A percentile compares a stretch with the other conserved stretches of the same genome.
These are phyloP conservation scores for Cryptococcus depauperatus DNA, from an alignment of 1,284 basidiomycete species.

Conservation along the genomic window DNA sequence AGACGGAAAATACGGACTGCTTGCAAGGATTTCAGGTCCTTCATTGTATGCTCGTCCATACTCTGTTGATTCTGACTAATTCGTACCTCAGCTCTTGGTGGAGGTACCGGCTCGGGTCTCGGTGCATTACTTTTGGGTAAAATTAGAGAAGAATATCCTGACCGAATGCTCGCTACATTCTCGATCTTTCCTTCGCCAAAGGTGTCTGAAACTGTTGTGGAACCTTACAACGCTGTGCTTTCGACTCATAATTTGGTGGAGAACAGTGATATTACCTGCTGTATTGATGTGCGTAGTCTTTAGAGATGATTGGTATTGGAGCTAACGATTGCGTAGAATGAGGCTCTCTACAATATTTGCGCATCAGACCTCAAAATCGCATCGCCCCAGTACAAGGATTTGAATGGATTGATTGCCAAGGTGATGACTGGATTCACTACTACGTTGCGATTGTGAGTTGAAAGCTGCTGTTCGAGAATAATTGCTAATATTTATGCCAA, in stretches of 20 bases:
- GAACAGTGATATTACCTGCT: slow-evolving; percentile 80
- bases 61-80: background rate
- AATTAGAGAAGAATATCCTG: slow-evolving; percentile 83
- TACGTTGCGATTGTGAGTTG: slow-evolving; percentile 34
- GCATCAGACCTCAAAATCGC: slow-evolving; percentile 65
- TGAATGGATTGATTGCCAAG: slow-evolving; percentile 61
- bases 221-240: slow-evolving; percentile 80
- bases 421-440: slow-evolving; percentile 44
- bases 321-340: slow-evolving; percentile 57
- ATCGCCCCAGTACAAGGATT: slow-evolving; percentile 61
- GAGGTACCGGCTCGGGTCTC: slow-evolving; percentile 82
- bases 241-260: slow-evolving; percentile 88
- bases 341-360: slow-evolving; percentile 85
- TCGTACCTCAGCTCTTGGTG: slow-evolving; percentile 57
- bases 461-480: background rate
- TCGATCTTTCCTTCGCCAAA: slow-evolving; percentile 87
- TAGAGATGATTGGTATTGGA: no score
- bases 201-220: slow-evolving; percentile 92
- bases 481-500: slow-evolving; percentile 10
- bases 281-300: slow-evolving; percentile 50
- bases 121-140: slow-evolving; percentile 76
- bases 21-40: slow-evolving; percentile 90
- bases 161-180: slow-evolving; percentile 89
- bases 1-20: slow-evolving; percentile 73
- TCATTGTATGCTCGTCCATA: slow-evolving; percentile 52